phyloP scores from a whole-genome alignment of 2,329 filamentous ascomycete genomes.

The Spiromastix sp. region DNA sequence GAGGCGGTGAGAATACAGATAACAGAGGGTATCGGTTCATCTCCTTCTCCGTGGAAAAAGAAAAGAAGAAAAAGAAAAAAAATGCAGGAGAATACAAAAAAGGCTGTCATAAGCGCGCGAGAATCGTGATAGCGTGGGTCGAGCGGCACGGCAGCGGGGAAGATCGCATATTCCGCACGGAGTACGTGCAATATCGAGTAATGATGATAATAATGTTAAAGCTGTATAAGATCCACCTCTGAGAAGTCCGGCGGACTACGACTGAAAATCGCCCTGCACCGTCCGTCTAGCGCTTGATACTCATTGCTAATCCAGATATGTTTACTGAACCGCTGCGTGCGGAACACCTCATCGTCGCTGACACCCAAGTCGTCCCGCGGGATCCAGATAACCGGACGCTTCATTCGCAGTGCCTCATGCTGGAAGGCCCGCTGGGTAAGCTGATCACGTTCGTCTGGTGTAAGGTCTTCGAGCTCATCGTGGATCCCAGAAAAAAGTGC shows the following conservation, averaged over 20 bases:
- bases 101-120: too few relatives aligned
- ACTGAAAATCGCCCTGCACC: conserved; percentile 72
- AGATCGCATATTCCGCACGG: too few relatives aligned
- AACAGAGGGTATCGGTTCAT: too few relatives aligned
- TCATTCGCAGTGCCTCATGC: conserved; percentile 75
- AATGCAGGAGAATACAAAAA: background rate
- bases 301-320: conserved; percentile 90
- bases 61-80: background rate
- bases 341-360: conserved; percentile 78
- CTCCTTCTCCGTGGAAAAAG: too few relatives aligned
- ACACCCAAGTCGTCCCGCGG: conserved; percentile 83
- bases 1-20: too few relatives aligned
- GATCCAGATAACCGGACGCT: conserved; percentile 85
- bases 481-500: conserved; percentile 79
- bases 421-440: conserved; percentile 83
- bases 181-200: background rate
- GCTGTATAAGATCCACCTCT: conserved; percentile 73
- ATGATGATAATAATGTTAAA: conserved; percentile 37
- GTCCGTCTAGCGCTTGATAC: conserved; percentile 76
- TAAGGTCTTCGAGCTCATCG: conserved; percentile 90
- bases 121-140: too few relatives aligned
- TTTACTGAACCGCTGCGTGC: conserved; percentile 65
- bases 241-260: conserved; percentile 82
- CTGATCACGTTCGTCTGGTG: conserved; percentile 75
- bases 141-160: too few relatives aligned